phyloP scores from a whole-genome alignment of 2,329 filamentous ascomycete species.

The Coniochaeta ligniaria region DNA sequence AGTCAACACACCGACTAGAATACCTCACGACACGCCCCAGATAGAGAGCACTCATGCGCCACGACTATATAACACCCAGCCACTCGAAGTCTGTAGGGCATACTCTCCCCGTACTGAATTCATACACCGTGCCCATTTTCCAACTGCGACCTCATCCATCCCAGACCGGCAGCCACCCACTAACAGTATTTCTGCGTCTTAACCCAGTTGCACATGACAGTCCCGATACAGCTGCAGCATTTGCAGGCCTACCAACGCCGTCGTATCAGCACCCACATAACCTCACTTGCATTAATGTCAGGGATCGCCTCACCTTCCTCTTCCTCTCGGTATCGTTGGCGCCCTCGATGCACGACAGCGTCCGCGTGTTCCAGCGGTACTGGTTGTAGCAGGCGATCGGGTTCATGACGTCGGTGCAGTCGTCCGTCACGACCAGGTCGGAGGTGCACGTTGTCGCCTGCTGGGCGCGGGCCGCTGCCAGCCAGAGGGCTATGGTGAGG shows the following conservation, averaged over 20 bases:
- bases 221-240: slow-evolving; percentile 28
- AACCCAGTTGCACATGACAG: slow-evolving; percentile 28
- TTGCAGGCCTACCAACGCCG: slow-evolving; percentile 23
- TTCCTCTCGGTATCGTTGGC: slow-evolving; percentile 21
- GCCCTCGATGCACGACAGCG: slow-evolving; percentile 27
- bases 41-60: too few relatives aligned
- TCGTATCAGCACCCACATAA: too few relatives aligned
- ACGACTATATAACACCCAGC: too few relatives aligned
- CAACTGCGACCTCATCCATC: too few relatives aligned
- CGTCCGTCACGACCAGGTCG: slow-evolving; percentile 25
- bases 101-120: background rate
- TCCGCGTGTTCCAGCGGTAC: slow-evolving; percentile 25
- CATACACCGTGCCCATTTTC: too few relatives aligned
- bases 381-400: slow-evolving; percentile 32
- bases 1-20: too few relatives aligned
- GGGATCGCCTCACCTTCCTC: slow-evolving; percentile 22
- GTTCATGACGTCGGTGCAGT: slow-evolving; percentile 30
- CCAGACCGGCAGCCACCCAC: too few relatives aligned
- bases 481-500: slow-evolving; percentile 10
- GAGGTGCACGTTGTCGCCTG: slow-evolving; percentile 20
- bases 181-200: slow-evolving; percentile 4
- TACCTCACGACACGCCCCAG: too few relatives aligned
- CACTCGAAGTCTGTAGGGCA: too few relatives aligned
- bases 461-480: slow-evolving; percentile 16
- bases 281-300: too few relatives aligned